Evolutionary conservation across 495 filamentous ascomycete species (phyloP), one percentile per base, ranked within the genome.

Genomic region (Aspergillus baeticus): DNA sequence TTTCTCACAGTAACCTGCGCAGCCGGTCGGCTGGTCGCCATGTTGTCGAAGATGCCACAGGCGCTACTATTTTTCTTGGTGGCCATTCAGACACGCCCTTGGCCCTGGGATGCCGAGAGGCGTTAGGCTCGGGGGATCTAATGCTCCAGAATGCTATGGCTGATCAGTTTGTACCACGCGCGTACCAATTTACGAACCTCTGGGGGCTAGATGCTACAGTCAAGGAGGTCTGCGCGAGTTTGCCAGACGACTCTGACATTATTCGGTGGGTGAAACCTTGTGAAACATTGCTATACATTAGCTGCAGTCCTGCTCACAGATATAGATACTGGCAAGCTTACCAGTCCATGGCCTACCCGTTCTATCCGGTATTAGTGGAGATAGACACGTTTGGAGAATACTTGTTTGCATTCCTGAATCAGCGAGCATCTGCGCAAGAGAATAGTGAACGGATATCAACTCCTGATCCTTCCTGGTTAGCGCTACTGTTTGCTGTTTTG

Each of bases 401-500:
- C 33, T 37, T 65, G 26, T 65, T 63, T 23, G 31, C 35, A 8
- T 68, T 68, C 38, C 41, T 68, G n/a, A 58, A 68, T 35, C 26
- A 31, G 20, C 44, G 63, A n/a, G 46, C 54, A 8, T 41, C 41
- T n/a, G 6, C 38, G 0, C 15, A 36, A 20, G 52, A 51, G 21
- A 31, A 15, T 10, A 36, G 11, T 6, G 14, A 14, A n/a, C 4
- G 43, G 14, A 11, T 13, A 13, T 36, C 46, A 13, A 54, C 51
- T 6, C 60, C 51, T 0, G 14, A 63, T 37, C 22, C 50, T 8
- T 63, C 63, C 3, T 66, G 60, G 60, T 35, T 66, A 22, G 63
- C 63, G 1, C 11, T 66, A 15, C 52, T 91, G 4, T 90, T 91
- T 68, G 86, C 86, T n/a, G 85, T 88, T 0, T 73, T 91, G 34